These are phyloP conservation scores for Hapsidospora chrysogenum DNA, from an alignment of 495 filamentous ascomycete species.

Conservation along the genomic window DNA sequence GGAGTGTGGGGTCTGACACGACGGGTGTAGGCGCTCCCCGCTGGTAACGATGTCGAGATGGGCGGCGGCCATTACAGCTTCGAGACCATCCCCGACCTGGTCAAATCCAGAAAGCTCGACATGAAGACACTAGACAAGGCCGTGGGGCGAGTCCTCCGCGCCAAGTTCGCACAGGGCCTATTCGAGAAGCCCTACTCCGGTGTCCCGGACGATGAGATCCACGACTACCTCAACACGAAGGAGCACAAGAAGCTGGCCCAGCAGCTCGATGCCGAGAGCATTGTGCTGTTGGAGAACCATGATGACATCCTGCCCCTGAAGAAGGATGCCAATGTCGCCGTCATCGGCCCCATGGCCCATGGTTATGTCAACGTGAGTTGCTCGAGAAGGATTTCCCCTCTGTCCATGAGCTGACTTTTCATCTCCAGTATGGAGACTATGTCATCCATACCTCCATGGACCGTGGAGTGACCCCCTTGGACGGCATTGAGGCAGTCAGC, in stretches of 20 bases:
- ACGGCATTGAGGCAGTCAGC: constrained; percentile 44
- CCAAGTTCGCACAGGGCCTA: constrained; percentile 49
- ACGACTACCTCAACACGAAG: constrained; percentile 38
- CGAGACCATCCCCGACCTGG: constrained; percentile 43
- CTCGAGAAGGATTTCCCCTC: too few relatives aligned
- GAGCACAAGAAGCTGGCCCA: constrained; percentile 38
- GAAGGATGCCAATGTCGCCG: constrained; percentile 43
- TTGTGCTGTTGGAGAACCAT: constrained; percentile 54
- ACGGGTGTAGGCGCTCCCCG: constrained; percentile 21
- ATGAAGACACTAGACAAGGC: constrained; percentile 42
- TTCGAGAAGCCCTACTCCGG: constrained; percentile 50
- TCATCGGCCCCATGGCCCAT: constrained; percentile 61
- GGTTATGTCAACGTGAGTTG: constrained; percentile 48
- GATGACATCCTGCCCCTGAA: constrained; percentile 40
- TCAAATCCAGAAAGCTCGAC: constrained; percentile 39
- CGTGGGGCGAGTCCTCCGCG: constrained; percentile 40
- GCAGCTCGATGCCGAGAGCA: constrained; percentile 47
- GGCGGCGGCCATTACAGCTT: constrained; percentile 57
- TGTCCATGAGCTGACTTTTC: too few relatives aligned
- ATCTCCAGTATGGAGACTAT: constrained; percentile 45
- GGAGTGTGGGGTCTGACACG: neutral
- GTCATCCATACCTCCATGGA: constrained; percentile 43
- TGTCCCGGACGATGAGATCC: constrained; percentile 31
- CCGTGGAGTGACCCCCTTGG: constrained; percentile 46
- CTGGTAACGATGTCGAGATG: constrained; percentile 64